Conservation (phyloP, 371 early-diverging fungal species). For the Mortierella sp. region DNA sequence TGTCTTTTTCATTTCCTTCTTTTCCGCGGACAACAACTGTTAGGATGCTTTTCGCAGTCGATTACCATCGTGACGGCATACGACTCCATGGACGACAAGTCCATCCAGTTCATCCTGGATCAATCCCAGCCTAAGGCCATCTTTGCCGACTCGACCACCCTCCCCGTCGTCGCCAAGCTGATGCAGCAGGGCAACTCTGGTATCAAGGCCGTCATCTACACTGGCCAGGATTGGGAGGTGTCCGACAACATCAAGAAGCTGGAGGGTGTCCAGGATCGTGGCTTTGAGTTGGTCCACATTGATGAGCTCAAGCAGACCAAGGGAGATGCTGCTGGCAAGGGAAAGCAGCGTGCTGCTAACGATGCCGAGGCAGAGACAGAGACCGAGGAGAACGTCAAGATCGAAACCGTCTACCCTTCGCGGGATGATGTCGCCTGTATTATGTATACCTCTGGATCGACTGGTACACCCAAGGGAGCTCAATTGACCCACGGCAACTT, state of each 20-base stretch:
- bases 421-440: slow-evolving; percentile 84
- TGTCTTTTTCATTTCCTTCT: not conserved
- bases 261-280: slow-evolving; percentile 31
- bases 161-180: slow-evolving; percentile 66
- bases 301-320: slow-evolving; percentile 48
- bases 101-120: slow-evolving; percentile 76
- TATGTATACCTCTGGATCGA: slow-evolving; percentile 93
- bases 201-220: slow-evolving; percentile 72
- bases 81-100: slow-evolving; percentile 90
- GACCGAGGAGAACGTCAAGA: not conserved
- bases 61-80: slow-evolving; percentile 89
- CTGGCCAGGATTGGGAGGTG: slow-evolving; percentile 61
- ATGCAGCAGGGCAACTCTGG: slow-evolving; percentile 52
- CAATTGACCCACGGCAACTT: slow-evolving; percentile 78
- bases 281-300: slow-evolving; percentile 46
- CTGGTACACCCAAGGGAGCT: slow-evolving; percentile 84
- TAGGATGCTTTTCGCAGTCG: slow-evolving; percentile 77
- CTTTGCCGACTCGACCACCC: slow-evolving; percentile 81
- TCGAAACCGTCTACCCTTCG: slow-evolving; percentile 60
- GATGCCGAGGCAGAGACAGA: not conserved
- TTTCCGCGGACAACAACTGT: no score
- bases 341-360: slow-evolving; percentile 15
- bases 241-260: slow-evolving; percentile 28
- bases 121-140: slow-evolving; percentile 80
- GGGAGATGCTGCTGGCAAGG: slow-evolving; percentile 13